Percentiles rank a stretch among this genome's conserved stretches.
Evolutionary conservation across 2,329 filamentous ascomycete genomes (phyloP).

Genomic region (Elsinoe australis): DNA sequence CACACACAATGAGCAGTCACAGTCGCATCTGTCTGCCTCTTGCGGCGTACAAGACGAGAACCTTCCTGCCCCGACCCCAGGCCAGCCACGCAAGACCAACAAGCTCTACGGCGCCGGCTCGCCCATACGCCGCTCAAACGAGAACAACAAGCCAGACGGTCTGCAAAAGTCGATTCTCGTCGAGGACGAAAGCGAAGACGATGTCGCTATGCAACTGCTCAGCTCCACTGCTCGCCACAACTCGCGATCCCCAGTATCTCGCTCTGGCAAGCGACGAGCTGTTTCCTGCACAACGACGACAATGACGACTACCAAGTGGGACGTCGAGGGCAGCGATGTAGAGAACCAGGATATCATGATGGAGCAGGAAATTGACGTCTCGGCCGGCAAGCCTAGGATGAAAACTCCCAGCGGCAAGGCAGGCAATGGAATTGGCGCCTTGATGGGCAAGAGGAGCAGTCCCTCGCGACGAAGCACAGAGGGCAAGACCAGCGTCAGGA

Average conservation of each 20-base stretch:
- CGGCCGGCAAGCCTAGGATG: slow-evolving; percentile 28
- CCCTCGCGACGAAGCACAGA: slow-evolving; percentile 41
- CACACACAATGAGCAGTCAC: slow-evolving; percentile 63
- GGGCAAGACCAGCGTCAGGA: slow-evolving; percentile 42
- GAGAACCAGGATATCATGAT: slow-evolving; percentile 35
- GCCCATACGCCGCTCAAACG: slow-evolving; percentile 39
- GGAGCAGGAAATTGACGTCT: slow-evolving; percentile 22
- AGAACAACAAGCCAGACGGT: slow-evolving; percentile 47
- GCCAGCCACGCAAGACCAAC: slow-evolving; percentile 84
- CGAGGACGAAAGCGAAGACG: slow-evolving; percentile 73
- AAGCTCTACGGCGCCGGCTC: slow-evolving; percentile 69
- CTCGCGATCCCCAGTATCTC: slow-evolving; percentile 51
- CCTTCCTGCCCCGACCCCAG: slow-evolving; percentile 87
- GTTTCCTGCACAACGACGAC: slow-evolving; percentile 69
- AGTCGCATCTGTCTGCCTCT: slow-evolving; percentile 41
- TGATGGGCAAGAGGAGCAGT: slow-evolving; percentile 41
- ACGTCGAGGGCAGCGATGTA: slow-evolving; percentile 40
- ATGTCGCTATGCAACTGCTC: slow-evolving; percentile 72
- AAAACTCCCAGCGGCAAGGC: slow-evolving; percentile 40
- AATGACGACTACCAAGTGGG: slow-evolving; percentile 50
- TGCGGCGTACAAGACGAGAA: slow-evolving; percentile 72
- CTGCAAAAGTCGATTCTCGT: slow-evolving; percentile 52
- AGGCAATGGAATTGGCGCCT: slow-evolving; percentile 37
- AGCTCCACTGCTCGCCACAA: slow-evolving; percentile 51
- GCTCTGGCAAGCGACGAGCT: slow-evolving; percentile 58